A percentile compares a stretch with the other conserved stretches of the same genome.
These are phyloP conservation scores for Physcomitrellopsis africana DNA, from an alignment of 225 moss, liverwort and hornwort genomes.

Conservation along the genomic window DNA sequence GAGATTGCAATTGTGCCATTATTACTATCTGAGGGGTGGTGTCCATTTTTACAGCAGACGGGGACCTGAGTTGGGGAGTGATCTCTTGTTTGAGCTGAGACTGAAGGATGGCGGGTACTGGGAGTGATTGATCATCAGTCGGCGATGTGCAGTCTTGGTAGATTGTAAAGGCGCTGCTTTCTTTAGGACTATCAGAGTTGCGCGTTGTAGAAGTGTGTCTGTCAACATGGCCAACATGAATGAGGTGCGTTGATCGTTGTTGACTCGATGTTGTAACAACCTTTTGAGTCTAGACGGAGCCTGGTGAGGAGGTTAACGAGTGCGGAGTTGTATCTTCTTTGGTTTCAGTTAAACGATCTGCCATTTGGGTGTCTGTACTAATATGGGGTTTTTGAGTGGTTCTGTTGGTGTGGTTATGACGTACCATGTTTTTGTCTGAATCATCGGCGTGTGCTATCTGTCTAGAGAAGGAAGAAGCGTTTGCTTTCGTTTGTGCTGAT, in stretches of 20 bases:
- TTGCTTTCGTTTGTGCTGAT: background rate
- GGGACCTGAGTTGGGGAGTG: too few relatives aligned
- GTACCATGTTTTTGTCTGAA: background rate
- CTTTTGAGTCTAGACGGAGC: background rate
- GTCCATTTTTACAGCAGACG: too few relatives aligned
- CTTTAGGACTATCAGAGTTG: background rate
- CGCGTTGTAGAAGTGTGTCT: conserved; percentile 8
- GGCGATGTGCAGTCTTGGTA: too few relatives aligned
- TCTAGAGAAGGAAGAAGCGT: background rate
- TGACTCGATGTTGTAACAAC: background rate
- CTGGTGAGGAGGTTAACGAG: background rate
- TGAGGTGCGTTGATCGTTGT: conserved; percentile 26
- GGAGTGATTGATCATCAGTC: too few relatives aligned
- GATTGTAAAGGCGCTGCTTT: too few relatives aligned
- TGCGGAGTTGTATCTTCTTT: background rate
- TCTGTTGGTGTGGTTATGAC: background rate
- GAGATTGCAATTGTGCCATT: too few relatives aligned
- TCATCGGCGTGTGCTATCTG: background rate
- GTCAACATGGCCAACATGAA: conserved; percentile 40
- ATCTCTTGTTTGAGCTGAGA: too few relatives aligned
- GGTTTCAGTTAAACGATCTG: background rate
- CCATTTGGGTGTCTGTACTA: background rate
- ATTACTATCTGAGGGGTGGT: too few relatives aligned
- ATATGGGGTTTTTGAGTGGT: background rate
- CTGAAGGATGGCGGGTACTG: too few relatives aligned